Evolutionary conservation across 305 asterid genomes (phyloP), one percentile per base, ranked within the genome.

Genomic region (Ruellia speciosa): DNA sequence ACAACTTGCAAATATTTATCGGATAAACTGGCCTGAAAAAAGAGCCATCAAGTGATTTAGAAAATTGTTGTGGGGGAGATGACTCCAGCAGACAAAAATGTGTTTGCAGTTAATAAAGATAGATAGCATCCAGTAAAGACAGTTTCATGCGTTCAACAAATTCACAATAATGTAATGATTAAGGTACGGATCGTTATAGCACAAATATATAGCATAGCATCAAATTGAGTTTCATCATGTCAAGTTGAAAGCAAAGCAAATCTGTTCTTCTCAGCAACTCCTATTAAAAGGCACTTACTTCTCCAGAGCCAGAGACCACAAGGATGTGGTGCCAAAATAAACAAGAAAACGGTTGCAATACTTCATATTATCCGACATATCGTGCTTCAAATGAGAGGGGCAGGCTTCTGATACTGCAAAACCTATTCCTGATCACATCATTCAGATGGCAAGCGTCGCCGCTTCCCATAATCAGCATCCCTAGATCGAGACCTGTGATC

Each of bases 391-490:
- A 72, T 63, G 58, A 62, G 49, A 54, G 46, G 39, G 51, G 65
- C 51, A 64, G 17, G 43, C 7, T 62, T 63, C 49, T 57, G 69
- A 54, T 17, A 13, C 48, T 63, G 54, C 50, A 57, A 33, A 49
- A 58, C 52, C 12, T 45, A 14, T 49, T 51, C 54, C 15, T 55
- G 49, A 62, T 61, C 54, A 55, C 33, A 65, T 82, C 72, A 82
- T 49, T 85, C 87, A 59, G 86, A 78, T 55, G 85, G 77, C 64
- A 75, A 37, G 62, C 87, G 83, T 56, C 83, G 70, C 62, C 87
- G 69, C 60, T 82, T 85, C 62, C 81, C 85, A 70, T 78, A 79
- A 74, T 85, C 87, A 58, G 77, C 77, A 73, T 82, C 90, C 75
- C 85, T 75, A 18, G 84, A 76, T 65, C 82, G 74, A 54, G 84